Evolutionary conservation across 352 stramenopile genomes (phyloP).

Genomic region (Globisporangium polare): DNA sequence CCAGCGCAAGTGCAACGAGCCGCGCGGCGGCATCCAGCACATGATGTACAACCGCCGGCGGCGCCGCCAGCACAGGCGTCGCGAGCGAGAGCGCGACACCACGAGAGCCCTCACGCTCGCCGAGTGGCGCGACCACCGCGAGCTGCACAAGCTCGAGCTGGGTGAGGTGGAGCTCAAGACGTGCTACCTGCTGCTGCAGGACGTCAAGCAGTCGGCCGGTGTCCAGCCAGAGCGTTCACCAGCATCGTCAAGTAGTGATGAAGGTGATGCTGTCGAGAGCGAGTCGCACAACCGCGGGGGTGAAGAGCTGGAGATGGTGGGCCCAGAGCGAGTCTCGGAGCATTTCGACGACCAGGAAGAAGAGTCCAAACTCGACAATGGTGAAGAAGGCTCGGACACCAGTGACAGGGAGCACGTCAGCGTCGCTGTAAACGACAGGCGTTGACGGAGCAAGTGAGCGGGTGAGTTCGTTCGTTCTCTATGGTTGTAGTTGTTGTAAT

Average conservation of each 20-base stretch:
- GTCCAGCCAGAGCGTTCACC: neutral
- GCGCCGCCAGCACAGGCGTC: neutral
- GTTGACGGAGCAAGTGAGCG: neutral
- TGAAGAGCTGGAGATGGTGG: neutral
- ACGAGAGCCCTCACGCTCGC: conserved; percentile 26
- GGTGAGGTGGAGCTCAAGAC: conserved; percentile 14
- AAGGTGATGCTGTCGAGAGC: too few relatives aligned
- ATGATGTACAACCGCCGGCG: conserved; percentile 13
- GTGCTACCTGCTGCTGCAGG: conserved; percentile 14
- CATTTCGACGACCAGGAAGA: neutral
- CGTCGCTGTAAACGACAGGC: neutral
- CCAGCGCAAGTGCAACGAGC: conserved; percentile 35
- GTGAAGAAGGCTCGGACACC: neutral
- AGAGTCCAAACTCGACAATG: neutral
- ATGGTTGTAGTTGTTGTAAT: too few relatives aligned
- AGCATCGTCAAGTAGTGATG: neutral
- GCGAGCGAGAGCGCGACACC: conserved; percentile 25
- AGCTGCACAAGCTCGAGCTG: conserved; percentile 31
- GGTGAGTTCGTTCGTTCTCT: neutral
- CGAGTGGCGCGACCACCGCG: conserved; percentile 30
- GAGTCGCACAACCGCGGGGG: neutral
- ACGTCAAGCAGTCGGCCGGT: neutral
- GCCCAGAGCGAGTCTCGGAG: neutral
- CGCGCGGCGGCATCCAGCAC: conserved; percentile 16
- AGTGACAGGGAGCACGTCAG: neutral